Base-by-base conservation (phyloP, 495 filamentous ascomycete genomes). In the Lasiosphaeriaceae sp. region DNA sequence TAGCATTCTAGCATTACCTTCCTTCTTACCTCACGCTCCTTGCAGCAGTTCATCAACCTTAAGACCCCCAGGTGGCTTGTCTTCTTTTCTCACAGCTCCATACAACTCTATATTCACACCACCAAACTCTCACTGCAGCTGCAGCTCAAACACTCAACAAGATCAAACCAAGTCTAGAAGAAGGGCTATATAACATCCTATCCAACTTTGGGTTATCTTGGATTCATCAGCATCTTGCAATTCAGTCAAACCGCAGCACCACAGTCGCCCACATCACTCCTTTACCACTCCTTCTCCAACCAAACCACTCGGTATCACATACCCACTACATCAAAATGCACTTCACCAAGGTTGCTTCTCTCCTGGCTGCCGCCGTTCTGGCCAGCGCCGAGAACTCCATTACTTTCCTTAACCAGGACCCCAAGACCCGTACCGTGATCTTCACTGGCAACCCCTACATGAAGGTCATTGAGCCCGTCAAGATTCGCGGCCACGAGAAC, bases 381-480 rank as follows among this genome's bases (percentile, higher is more conserved):
- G 62, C 69, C 34, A 60, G 53, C 46, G 69, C 66, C 26, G 71
- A 71, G 59, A 76, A 72, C 72, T 66, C 68, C 21, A 62, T 81
- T 41, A 72, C 74, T 58, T 80, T 83, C 68, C 35, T 74, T 57
- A 74, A 72, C 64, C 74, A 78, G 60, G 80, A 83, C 57, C 47
- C 50, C n/a, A 65, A 67, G n/a, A 55, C 57, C 48, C 77, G 80
- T 52, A 71, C 67, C 29, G 57, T 81, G 59, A 37, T 58, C 65
- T 80, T 79, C 65, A 79, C 73, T 45, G 52, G 66, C 26, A 71
- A 69, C 53, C 64, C 52, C 0, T 67, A 67, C 50, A 51, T 63
- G 11, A 19, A 26, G 0, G 1, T 55, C 2, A 61, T 78, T 45
- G 20, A 44, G 1, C 22, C 60, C 12, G 34, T 78, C 51, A 64